These are phyloP conservation scores for Bondarzewia mesenterica DNA, from an alignment of 1,284 basidiomycete genomes.

Conservation along the genomic window DNA sequence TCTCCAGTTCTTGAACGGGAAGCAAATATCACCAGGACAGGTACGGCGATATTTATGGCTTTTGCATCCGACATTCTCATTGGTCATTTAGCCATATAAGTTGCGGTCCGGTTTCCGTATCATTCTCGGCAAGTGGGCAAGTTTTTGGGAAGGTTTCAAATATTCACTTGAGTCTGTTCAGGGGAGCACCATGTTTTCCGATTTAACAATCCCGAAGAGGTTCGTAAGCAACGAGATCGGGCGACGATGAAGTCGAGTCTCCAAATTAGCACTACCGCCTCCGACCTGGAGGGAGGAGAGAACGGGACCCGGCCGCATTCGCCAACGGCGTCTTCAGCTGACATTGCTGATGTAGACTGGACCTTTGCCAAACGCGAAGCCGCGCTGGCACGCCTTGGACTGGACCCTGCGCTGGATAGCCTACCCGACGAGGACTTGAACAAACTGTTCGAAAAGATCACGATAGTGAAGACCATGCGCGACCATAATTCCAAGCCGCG, in stretches of 20 bases:
- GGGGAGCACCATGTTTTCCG: conserved; percentile 98
- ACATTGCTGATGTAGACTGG: conserved; percentile 80
- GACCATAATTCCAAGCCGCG: conserved; percentile 65
- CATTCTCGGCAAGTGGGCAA: conserved; percentile 71
- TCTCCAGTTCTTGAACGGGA: conserved; percentile 83
- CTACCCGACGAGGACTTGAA: conserved; percentile 91
- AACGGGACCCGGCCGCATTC: conserved; percentile 68
- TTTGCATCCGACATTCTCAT: conserved; percentile 6
- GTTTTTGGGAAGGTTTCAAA: background rate
- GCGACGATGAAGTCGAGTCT: conserved; percentile 62
- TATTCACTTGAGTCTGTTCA: conserved; percentile 19
- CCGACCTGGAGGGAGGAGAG: conserved; percentile 47
- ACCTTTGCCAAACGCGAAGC: conserved; percentile 89
- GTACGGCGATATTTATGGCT: conserved; percentile 31
- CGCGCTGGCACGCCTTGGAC: conserved; percentile 73
- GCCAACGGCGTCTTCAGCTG: conserved; percentile 58
- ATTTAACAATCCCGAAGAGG: conserved; percentile 94
- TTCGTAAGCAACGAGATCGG: conserved; percentile 81
- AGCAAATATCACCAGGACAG: conserved; percentile 69
- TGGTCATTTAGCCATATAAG: conserved; percentile 53
- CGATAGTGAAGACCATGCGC: conserved; percentile 86
- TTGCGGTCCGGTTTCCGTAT: conserved; percentile 91
- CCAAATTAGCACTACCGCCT: conserved; percentile 54
- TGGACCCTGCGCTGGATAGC: conserved; percentile 83
- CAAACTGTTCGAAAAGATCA: conserved; percentile 87